These are phyloP conservation scores for Tetracladium maxilliforme DNA, from an alignment of 2,329 filamentous ascomycete species.

Conservation along the genomic window DNA sequence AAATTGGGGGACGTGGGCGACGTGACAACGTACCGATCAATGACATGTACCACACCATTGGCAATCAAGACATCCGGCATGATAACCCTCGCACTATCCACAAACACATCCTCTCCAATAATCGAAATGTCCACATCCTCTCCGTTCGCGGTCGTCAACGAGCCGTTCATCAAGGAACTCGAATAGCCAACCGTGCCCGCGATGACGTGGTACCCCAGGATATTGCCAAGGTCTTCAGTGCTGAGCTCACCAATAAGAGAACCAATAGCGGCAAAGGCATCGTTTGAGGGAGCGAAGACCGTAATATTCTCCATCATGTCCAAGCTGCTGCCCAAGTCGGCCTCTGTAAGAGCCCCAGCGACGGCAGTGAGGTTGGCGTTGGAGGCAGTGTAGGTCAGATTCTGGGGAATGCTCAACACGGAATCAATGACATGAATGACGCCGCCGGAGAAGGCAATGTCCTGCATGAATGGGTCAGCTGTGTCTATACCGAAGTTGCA, in stretches of 20 bases:
- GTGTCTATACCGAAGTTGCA: neutral
- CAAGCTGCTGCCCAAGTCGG: constrained; percentile 25
- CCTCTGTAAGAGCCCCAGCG: constrained; percentile 27
- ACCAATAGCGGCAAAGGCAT: constrained; percentile 41
- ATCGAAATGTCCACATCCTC: constrained; percentile 28
- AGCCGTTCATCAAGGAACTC: constrained; percentile 22
- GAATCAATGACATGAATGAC: constrained; percentile 36
- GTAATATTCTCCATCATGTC: constrained; percentile 33
- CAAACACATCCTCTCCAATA: constrained; percentile 23
- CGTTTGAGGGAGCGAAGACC: constrained; percentile 48
- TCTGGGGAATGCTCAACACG: constrained; percentile 28
- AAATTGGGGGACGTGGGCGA: neutral
- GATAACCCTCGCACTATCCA: constrained; percentile 36
- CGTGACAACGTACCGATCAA: constrained; percentile 36
- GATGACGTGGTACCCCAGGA: constrained; percentile 53
- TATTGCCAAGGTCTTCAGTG: constrained; percentile 26
- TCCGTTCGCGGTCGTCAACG: constrained; percentile 25
- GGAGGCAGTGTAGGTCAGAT: constrained; percentile 23
- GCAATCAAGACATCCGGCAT: constrained; percentile 30
- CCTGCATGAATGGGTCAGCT: constrained; percentile 15
- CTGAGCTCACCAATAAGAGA: constrained; percentile 31
- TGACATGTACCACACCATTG: constrained; percentile 42
- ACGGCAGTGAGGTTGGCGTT: constrained; percentile 27
- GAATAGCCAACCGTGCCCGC: constrained; percentile 38
- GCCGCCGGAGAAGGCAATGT: constrained; percentile 37